These are phyloP conservation scores for Starmerella apis DNA, from an alignment of 805 yeast genomes.

Conservation along the genomic window DNA sequence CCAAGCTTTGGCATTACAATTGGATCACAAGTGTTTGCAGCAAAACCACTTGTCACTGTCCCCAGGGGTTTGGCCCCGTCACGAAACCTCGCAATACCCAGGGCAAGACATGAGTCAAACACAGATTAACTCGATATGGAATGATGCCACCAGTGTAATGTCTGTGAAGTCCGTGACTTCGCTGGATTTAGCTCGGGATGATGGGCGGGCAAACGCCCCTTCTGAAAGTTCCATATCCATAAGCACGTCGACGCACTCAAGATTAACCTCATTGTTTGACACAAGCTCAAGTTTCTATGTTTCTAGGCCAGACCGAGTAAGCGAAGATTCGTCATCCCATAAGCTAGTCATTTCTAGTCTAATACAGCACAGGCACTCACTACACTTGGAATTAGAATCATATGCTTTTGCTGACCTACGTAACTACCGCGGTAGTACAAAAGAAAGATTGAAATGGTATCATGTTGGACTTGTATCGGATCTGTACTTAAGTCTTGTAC, in stretches of 20 bases:
- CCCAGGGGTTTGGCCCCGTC: too few relatives aligned
- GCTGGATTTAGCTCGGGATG: too few relatives aligned
- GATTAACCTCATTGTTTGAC: not conserved
- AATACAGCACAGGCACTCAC: not conserved
- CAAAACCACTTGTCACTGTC: too few relatives aligned
- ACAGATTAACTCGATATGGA: not conserved
- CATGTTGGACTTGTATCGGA: slow-evolving; percentile 18
- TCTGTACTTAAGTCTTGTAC: slow-evolving; percentile 13
- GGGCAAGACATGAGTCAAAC: not conserved
- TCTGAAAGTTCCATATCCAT: not conserved
- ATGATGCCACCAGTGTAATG: not conserved
- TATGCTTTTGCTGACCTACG: slow-evolving; percentile 6
- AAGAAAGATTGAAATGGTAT: slow-evolving; percentile 8
- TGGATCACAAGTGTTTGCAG: too few relatives aligned
- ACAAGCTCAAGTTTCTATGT: not conserved
- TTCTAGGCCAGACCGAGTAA: not conserved
- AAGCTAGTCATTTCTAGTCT: not conserved
- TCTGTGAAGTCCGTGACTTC: not conserved
- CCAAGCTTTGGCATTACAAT: too few relatives aligned
- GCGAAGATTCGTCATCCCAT: not conserved
- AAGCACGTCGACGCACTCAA: not conserved
- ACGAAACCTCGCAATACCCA: not conserved
- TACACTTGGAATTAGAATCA: slow-evolving; percentile 5
- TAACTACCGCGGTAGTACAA: not conserved
- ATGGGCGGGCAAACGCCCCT: too few relatives aligned